Base-by-base conservation (phyloP, 768 basidiomycete genomes). In the Podaxis rugospora region DNA sequence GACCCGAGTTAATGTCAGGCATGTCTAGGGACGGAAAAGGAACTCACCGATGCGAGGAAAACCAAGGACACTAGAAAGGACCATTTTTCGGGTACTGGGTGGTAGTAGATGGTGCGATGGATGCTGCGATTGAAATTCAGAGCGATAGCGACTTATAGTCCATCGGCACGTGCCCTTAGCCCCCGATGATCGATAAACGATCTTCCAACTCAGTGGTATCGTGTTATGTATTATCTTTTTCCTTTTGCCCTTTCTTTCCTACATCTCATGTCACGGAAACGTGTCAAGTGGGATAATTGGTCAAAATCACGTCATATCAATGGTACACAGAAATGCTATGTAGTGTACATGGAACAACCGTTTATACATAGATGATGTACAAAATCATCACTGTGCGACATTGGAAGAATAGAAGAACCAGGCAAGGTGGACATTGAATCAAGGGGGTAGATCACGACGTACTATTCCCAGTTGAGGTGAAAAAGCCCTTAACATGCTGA, bases 11-110 rank as follows among this genome's bases (percentile, higher is more conserved):
- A 25, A 49, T 25, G 23, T 25, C 25, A 49, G 13, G 18, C 13
- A 3, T 49, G 23, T 4, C 40, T 6, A 49, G 11, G 6, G 23
- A 3, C 23, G 2, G 47, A 25, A 5, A 10, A 39, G 10, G 23
- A 46, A 72, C 76, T 58, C 67, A 86, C 91, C 93, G 75, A 95
- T 94, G 70, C 94, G 89, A 69, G 94, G 94, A 78, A 92, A 95
- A 68, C 94, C 94, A 68, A 95, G 86, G 66, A 95, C 90, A 70
- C 90, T 89, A 63, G 92, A 93, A 50, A 74, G 70, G 63, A 93
- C 91, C 90, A 93, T 89, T 69, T 69, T 80, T 58, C 21, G 62
- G 55, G 63, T 52, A 58, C 64, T 59, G 67, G 62, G 68, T 67
- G 62, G 61, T 63, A 64, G 67, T 62, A 68, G 71, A 56, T 39